Evolutionary conservation across 768 basidiomycete genomes (phyloP), one percentile per base, ranked within the genome.

Genomic region (Naganishia vaughanmartiniae): DNA sequence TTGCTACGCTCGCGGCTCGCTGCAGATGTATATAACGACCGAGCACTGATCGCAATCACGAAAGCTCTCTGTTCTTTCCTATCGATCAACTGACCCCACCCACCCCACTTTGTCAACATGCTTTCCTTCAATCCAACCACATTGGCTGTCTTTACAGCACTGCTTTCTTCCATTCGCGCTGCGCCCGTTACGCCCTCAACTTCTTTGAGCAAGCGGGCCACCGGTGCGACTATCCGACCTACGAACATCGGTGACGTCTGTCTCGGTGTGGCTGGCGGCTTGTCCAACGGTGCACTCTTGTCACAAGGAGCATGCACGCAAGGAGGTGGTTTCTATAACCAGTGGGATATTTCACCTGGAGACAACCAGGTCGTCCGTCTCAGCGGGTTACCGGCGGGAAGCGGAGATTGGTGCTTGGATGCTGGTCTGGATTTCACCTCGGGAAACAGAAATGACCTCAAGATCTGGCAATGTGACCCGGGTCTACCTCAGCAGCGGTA

Each of bases 391-490:
- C 60, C 60, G 26, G 39, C 19, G n/a, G 60, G 42, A 19, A 63
- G 39, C 24, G 60, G 60, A 3, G 60, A 63, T 17, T 63, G 60
- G 60, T 63, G 60, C 30, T 63, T 63, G 60, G 60, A 63, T 28
- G 60, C 60, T 42, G 60, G 60, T 6, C 42, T 63, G n/a, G 60
- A 63, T n/a, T 46, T 42, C 30, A 63, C 36, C 2, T 26, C n/a
- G 10, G 60, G 60, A 4, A 24, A 7, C 30, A 63, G n/a, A 7
- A 42, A 42, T 15, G 7, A 1, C 10, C 24, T 63, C 24, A 63
- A 63, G 60, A 63, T 63, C 26, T 63, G 60, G 60, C 36, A 42
- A 26, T 63, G 60, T 26, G 24, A 34, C 26, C 60, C 60, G 6
- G 60, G 60, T 6, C 24, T 63, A 10, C 39, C 60, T 14, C 60